Evolutionary conservation across 2,329 filamentous ascomycete genomes (phyloP).

Genomic region (Aspergillus neoniger): DNA sequence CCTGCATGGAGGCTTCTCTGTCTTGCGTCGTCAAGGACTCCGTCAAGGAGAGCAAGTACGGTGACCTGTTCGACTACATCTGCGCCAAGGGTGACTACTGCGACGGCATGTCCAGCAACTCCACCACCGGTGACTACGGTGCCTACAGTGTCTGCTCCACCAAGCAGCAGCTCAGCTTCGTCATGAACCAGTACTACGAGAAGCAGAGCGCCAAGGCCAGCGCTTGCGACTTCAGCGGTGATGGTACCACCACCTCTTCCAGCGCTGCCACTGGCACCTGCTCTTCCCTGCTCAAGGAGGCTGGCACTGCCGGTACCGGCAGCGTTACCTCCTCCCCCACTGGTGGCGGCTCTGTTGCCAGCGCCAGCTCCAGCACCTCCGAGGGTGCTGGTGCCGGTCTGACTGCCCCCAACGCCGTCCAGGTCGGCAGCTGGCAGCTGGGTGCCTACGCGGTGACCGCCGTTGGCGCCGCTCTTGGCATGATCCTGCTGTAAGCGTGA

Average conservation of each 20-base stretch:
- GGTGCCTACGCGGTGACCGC: conserved; percentile 49
- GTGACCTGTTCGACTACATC: conserved; percentile 65
- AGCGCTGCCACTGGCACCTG: conserved; percentile 37
- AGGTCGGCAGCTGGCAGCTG: conserved; percentile 44
- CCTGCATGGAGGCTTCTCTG: conserved; percentile 78
- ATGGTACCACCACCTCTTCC: conserved; percentile 38
- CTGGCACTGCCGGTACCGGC: conserved; percentile 44
- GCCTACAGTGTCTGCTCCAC: conserved; percentile 52
- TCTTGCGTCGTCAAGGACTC: conserved; percentile 67
- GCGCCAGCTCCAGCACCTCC: conserved; percentile 25
- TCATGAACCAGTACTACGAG: conserved; percentile 51
- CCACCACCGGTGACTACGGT: conserved; percentile 46
- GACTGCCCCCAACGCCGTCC: conserved; percentile 36
- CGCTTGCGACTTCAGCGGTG: conserved; percentile 50
- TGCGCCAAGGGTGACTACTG: conserved; percentile 43
- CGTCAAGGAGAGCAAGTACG: conserved; percentile 55
- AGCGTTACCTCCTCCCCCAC: conserved; percentile 41
- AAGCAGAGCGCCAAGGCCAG: conserved; percentile 32
- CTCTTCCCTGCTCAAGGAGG: conserved; percentile 38
- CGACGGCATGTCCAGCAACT: conserved; percentile 43
- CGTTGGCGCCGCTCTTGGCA: conserved; percentile 46
- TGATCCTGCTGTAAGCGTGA: conserved; percentile 49
- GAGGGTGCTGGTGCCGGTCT: conserved; percentile 36
- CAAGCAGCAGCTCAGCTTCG: conserved; percentile 49
- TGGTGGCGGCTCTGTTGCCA: conserved; percentile 23